phyloP scores from a whole-genome alignment of 1,284 basidiomycete species.

The Microbotryum lychnidis-dioicae region DNA sequence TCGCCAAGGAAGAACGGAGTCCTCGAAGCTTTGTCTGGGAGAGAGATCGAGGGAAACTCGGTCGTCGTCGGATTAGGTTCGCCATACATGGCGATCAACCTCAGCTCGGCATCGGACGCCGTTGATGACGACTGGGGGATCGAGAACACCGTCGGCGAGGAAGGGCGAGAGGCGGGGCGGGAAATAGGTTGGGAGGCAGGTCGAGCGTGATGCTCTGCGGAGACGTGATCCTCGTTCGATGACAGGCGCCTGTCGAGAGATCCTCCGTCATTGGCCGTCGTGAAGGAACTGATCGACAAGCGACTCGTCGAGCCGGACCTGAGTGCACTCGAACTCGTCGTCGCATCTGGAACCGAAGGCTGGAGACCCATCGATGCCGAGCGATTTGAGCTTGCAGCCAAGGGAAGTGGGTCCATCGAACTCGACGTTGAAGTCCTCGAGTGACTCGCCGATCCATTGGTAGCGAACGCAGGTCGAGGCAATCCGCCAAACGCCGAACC shows the following conservation, averaged over 20 bases:
- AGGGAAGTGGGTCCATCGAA: slow-evolving; percentile 2
- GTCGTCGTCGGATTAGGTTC: too few relatives aligned
- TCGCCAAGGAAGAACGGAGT: too few relatives aligned
- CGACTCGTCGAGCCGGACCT: not conserved
- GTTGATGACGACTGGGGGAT: not conserved
- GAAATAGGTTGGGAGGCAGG: too few relatives aligned
- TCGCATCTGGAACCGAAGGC: too few relatives aligned
- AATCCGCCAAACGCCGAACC: not conserved
- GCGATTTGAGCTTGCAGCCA: not conserved
- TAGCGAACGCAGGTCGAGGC: slow-evolving; percentile 19
- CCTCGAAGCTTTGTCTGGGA: too few relatives aligned
- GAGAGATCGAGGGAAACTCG: too few relatives aligned
- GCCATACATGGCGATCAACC: slow-evolving; percentile 24
- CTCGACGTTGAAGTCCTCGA: slow-evolving; percentile 7
- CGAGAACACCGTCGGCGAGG: too few relatives aligned
- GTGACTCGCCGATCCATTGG: slow-evolving; percentile 9
- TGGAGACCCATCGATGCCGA: not conserved
- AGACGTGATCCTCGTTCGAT: too few relatives aligned
- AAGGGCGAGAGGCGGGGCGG: too few relatives aligned
- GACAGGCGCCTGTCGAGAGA: too few relatives aligned
- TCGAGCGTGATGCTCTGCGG: too few relatives aligned
- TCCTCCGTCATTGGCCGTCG: not conserved
- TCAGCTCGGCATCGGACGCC: slow-evolving; percentile 21
- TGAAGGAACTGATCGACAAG: slow-evolving; percentile 10
- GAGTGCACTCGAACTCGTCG: not conserved